phyloP scores from a whole-genome alignment of 345 rosid species.

The Linum usitatissimum region DNA sequence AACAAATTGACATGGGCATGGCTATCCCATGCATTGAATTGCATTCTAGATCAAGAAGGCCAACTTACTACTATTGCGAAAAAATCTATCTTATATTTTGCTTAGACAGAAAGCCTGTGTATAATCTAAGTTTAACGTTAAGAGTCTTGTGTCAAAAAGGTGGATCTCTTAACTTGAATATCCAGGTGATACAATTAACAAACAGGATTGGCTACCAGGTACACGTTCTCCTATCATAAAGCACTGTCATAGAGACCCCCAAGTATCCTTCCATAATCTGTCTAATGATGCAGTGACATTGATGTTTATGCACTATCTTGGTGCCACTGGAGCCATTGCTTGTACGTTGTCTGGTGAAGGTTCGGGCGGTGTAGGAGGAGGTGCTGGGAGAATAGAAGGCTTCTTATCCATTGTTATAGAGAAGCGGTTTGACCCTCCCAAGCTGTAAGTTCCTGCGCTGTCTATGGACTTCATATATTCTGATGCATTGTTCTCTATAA shows the following conservation, averaged over 20 bases:
- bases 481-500: slow-evolving; percentile 69
- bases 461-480: slow-evolving; percentile 69
- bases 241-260: slow-evolving; percentile 6
- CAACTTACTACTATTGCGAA: neutral
- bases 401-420: slow-evolving; percentile 36
- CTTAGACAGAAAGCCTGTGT: neutral
- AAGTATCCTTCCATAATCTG: slow-evolving; percentile 2
- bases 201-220: slow-evolving; percentile 2
- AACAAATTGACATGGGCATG: neutral
- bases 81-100: too few species aligned
- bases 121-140: neutral
- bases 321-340: slow-evolving; percentile 36
- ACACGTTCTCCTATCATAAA: slow-evolving; percentile 5
- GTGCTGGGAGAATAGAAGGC: slow-evolving; percentile 21
- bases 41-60: neutral
- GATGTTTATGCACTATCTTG: slow-evolving; percentile 29
- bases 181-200: neutral
- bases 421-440: slow-evolving; percentile 45
- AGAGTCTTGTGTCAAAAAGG: slow-evolving; percentile 7
- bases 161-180: slow-evolving; percentile 11
- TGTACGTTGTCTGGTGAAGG: slow-evolving; percentile 32
- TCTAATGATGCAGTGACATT: slow-evolving; percentile 2
- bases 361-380: slow-evolving; percentile 29
- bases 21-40: neutral
- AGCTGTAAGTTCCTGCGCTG: slow-evolving; percentile 46